A percentile compares a stretch with the other conserved stretches of the same genome.
phyloP scores from a whole-genome alignment of 768 basidiomycete genomes.

The Hericium alpestre region DNA sequence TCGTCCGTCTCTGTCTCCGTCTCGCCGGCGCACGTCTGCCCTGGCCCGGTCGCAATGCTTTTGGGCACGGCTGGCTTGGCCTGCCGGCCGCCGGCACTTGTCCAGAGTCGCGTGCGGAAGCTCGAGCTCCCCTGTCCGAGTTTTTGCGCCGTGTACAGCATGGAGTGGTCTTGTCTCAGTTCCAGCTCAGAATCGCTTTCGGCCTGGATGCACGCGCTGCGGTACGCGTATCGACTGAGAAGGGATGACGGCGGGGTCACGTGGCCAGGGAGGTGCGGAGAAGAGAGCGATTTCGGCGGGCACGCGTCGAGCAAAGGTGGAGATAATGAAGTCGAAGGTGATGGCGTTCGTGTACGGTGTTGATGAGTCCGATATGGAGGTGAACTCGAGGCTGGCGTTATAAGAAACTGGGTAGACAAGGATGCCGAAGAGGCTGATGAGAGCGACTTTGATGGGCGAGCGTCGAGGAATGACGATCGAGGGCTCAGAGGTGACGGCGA shows the following conservation, averaged over 20 bases:
- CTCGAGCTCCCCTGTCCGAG: not conserved
- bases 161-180: not conserved
- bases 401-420: constrained; percentile 4
- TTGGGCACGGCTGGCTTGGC: constrained; percentile 4
- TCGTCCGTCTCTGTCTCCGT: constrained; percentile 75
- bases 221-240: constrained; percentile 4
- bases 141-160: constrained; percentile 9
- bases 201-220: constrained; percentile 1
- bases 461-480: not conserved
- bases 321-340: not conserved
- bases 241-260: not conserved
- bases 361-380: not conserved
- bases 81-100: not conserved
- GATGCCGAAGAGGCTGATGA: constrained; percentile 7
- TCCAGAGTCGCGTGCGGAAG: constrained; percentile 9
- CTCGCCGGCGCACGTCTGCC: constrained; percentile 54
- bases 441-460: constrained; percentile 3
- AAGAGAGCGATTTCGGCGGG: constrained; percentile 7
- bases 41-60: constrained; percentile 53
- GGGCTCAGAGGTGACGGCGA: not conserved
- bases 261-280: constrained; percentile 7
- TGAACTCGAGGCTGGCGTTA: not conserved
- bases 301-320: not conserved
- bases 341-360: not conserved
- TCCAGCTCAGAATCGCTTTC: constrained; percentile 9